Conservation (phyloP, 805 yeast species). For the Yamadazyma paraphyllophila region DNA sequence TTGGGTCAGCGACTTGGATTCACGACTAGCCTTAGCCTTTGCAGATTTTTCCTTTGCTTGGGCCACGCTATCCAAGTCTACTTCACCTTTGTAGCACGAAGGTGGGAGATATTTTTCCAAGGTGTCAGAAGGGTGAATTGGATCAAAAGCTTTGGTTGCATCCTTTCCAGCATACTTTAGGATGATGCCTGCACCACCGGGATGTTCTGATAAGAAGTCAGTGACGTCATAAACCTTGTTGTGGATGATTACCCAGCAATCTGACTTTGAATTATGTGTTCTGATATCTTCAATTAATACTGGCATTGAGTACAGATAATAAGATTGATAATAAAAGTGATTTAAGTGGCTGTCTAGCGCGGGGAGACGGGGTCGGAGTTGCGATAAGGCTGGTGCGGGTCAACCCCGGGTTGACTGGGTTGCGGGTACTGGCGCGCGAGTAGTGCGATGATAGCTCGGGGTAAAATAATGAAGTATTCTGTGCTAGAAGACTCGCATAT, state of each 20-base stretch:
- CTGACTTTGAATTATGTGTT: slow-evolving; percentile 53
- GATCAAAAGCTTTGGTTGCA: slow-evolving; percentile 81
- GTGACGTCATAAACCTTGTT: slow-evolving; percentile 79
- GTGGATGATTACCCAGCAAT: slow-evolving; percentile 84
- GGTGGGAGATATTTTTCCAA: slow-evolving; percentile 61
- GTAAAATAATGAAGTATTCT: too few relatives aligned
- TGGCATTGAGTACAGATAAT: slow-evolving; percentile 4
- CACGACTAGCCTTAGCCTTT: background rate
- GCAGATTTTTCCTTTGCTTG: slow-evolving; percentile 1
- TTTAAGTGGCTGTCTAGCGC: background rate
- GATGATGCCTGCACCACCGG: slow-evolving; percentile 59
- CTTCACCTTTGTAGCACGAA: slow-evolving; percentile 36
- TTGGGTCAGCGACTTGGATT: background rate
- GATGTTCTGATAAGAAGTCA: slow-evolving; percentile 55
- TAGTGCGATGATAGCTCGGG: too few relatives aligned
- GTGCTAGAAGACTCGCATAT: too few relatives aligned
- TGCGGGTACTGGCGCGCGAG: too few relatives aligned
- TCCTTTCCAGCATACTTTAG: slow-evolving; percentile 49
- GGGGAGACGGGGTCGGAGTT: background rate
- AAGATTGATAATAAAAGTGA: background rate
- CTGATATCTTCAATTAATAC: slow-evolving; percentile 29
- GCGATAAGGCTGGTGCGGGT: background rate
- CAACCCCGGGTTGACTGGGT: too few relatives aligned
- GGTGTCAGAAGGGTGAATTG: slow-evolving; percentile 89
- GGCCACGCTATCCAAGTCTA: slow-evolving; percentile 16